A percentile compares a stretch with the other conserved stretches of the same genome.
These are phyloP conservation scores for Davidsoniella australis DNA, from an alignment of 2,329 filamentous ascomycete species.

Conservation along the genomic window DNA sequence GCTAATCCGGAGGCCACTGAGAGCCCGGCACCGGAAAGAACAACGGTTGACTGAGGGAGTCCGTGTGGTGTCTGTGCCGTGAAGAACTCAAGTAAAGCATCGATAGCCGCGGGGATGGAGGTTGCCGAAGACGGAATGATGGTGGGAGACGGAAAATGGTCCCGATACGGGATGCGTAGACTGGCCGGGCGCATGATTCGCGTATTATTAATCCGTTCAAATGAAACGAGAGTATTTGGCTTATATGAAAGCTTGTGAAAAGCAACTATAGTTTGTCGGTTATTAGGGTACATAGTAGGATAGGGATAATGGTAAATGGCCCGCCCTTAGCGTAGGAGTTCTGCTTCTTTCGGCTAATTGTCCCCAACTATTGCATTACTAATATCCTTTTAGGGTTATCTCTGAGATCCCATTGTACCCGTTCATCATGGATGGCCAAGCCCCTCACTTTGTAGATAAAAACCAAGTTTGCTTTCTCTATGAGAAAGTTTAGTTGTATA, in stretches of 20 bases:
- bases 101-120: constrained; percentile 54
- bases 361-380: too few relatives aligned
- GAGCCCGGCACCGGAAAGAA: constrained; percentile 69
- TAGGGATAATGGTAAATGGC: too few relatives aligned
- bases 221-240: background rate
- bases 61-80: constrained; percentile 36
- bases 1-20: constrained; percentile 85
- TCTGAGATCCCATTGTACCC: too few relatives aligned
- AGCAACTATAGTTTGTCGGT: background rate
- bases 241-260: background rate
- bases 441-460: too few relatives aligned
- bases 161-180: constrained; percentile 82
- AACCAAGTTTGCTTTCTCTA: too few relatives aligned
- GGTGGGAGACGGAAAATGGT: constrained; percentile 56
- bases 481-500: too few relatives aligned
- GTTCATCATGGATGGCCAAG: too few relatives aligned
- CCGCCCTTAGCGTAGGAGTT: too few relatives aligned
- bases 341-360: too few relatives aligned
- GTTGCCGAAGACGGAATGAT: constrained; percentile 58
- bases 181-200: constrained; percentile 48
- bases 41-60: constrained; percentile 26
- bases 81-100: constrained; percentile 64
- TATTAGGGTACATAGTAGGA: too few relatives aligned
- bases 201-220: background rate
- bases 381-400: background rate